Percentiles rank a stretch among this genome's conserved stretches.
Conservation (phyloP, 2,329 filamentous ascomycete genomes). For the Neurospora crassa region DNA sequence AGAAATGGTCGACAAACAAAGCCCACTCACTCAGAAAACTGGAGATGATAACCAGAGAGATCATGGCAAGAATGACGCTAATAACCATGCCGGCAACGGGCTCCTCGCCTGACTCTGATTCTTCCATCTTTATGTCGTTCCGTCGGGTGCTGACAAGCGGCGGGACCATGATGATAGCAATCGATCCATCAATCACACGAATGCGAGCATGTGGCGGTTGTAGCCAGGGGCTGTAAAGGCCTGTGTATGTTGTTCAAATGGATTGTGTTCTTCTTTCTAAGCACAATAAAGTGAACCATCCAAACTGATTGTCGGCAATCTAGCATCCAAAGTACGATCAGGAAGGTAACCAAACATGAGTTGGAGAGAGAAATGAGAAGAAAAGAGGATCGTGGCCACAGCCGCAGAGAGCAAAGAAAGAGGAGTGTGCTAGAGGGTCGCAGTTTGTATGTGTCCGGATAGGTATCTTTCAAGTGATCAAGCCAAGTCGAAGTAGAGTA, state of each 20-base stretch:
- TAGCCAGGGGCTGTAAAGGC: not conserved
- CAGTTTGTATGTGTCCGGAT: not conserved
- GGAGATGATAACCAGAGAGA: constrained; percentile 18
- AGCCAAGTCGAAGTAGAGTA: not conserved
- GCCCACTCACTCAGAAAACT: constrained; percentile 14
- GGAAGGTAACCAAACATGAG: not conserved
- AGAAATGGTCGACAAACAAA: not conserved
- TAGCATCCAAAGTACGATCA: not conserved
- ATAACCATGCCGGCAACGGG: constrained; percentile 16
- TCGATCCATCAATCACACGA: not conserved
- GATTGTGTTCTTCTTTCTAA: not conserved
- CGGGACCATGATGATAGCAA: constrained; percentile 7
- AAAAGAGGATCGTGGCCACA: not conserved
- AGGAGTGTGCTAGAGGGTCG: not conserved
- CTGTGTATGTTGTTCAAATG: not conserved
- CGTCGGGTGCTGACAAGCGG: constrained; percentile 3
- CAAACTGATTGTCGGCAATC: not conserved
- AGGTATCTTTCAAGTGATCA: not conserved
- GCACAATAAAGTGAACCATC: not conserved
- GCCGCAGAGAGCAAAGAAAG: not conserved
- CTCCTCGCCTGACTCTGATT: constrained; percentile 6
- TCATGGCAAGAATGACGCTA: constrained; percentile 18
- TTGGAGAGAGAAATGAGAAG: not conserved
- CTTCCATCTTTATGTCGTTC: constrained; percentile 1
- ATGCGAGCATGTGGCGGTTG: not conserved